Evolutionary conservation across 352 stramenopile genomes (phyloP).

Genomic region (Thraustotheca clavata): DNA sequence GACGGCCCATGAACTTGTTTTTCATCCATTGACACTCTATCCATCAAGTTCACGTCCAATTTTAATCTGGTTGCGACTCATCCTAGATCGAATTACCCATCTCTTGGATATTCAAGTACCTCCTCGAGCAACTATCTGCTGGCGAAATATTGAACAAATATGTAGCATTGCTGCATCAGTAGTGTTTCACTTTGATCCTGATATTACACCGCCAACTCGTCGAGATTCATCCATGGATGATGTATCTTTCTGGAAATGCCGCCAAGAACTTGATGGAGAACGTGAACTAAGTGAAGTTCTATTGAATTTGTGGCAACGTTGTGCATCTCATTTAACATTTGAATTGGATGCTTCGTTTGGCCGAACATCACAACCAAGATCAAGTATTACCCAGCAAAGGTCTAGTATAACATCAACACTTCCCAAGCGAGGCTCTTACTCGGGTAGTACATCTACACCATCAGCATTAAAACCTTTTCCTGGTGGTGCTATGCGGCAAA

Average conservation of each 20-base stretch:
- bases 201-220: conserved; percentile 51
- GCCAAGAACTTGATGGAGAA: conserved; percentile 64
- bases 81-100: conserved; percentile 70
- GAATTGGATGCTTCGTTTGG: conserved; percentile 71
- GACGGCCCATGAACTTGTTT: conserved; percentile 66
- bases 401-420: neutral
- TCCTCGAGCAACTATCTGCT: conserved; percentile 62
- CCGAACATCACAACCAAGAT: conserved; percentile 32
- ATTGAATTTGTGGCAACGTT: conserved; percentile 72
- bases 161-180: conserved; percentile 58
- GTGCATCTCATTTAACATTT: conserved; percentile 58
- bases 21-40: conserved; percentile 66
- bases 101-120: conserved; percentile 58
- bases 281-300: conserved; percentile 67
- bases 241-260: conserved; percentile 57
- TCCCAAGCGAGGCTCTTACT: conserved; percentile 15
- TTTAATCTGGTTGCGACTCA: conserved; percentile 59
- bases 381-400: conserved; percentile 2
- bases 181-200: conserved; percentile 76
- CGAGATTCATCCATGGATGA: conserved; percentile 23
- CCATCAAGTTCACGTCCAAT: conserved; percentile 54
- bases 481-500: conserved; percentile 73
- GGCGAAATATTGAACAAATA: conserved; percentile 71
- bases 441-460: conserved; percentile 19
- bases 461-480: conserved; percentile 44